These are phyloP conservation scores for Pichia sp. DNA, from an alignment of 1,139 yeast species.

Conservation along the genomic window DNA sequence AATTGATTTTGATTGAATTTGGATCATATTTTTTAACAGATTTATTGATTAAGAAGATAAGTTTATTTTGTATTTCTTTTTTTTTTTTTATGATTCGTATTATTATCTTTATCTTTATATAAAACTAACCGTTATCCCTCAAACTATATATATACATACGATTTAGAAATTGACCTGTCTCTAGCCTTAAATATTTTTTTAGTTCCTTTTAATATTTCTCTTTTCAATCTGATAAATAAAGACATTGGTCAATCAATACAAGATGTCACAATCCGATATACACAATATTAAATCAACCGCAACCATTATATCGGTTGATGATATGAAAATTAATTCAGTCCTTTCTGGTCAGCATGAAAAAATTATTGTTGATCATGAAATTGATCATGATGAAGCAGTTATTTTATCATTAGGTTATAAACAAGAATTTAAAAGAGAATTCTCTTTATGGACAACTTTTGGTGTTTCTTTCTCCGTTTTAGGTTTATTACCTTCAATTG, in stretches of 20 bases:
- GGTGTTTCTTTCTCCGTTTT: constrained; percentile 69
- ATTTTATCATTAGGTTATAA: constrained; percentile 65
- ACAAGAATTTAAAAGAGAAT: constrained; percentile 68
- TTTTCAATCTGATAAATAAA: background rate
- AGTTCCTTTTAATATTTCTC: no score
- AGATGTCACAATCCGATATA: constrained; percentile 5
- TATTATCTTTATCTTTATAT: no score
- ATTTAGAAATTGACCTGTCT: no score
- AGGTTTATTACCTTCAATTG: constrained; percentile 67
- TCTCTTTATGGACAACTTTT: constrained; percentile 53
- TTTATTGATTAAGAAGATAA: no score
- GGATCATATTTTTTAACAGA: no score
- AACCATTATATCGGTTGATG: constrained; percentile 28
- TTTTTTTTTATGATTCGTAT: no score
- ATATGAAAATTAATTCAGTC: constrained; percentile 26
- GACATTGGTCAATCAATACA: background rate
- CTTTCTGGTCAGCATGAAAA: constrained; percentile 24
- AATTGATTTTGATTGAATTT: no score
- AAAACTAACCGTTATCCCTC: no score
- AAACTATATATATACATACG: no score
- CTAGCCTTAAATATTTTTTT: no score
- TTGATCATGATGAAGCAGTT: constrained; percentile 48
- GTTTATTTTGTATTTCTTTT: no score
- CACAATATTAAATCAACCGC: constrained; percentile 11
- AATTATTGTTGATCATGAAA: constrained; percentile 35